Conservation (phyloP, 495 filamentous ascomycete species). For the Aspergillus biplanus region DNA sequence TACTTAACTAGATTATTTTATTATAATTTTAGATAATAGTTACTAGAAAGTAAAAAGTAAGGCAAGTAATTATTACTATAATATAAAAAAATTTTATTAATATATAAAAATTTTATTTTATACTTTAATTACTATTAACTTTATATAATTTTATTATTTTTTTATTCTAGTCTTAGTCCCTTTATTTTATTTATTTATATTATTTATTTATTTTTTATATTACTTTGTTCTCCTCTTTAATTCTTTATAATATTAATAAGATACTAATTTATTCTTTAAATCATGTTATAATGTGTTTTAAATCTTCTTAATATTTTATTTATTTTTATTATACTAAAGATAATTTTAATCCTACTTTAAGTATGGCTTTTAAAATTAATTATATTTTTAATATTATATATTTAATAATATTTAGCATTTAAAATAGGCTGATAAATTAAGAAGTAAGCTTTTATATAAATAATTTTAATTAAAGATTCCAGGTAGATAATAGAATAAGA, state of each 20-base stretch:
- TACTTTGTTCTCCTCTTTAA: too few species aligned
- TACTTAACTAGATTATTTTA: neutral
- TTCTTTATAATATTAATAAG: too few species aligned
- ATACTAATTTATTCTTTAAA: too few species aligned
- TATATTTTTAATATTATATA: neutral
- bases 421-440: neutral
- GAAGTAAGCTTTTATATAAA: neutral
- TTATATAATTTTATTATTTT: neutral
- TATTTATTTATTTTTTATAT: neutral
- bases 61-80: neutral
- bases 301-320: too few species aligned
- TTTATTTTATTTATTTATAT: neutral
- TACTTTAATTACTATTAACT: neutral
- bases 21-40: neutral
- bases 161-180: too few species aligned
- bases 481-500: neutral
- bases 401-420: neutral
- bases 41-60: neutral
- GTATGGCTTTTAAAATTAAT: neutral
- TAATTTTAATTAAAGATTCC: neutral
- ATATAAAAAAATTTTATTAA: neutral
- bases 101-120: neutral
- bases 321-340: too few species aligned
- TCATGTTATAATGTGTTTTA: too few species aligned
- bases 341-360: neutral